Percentiles rank a stretch among this genome's conserved stretches.
These are phyloP conservation scores for Zymoseptoria ardabiliae DNA, from an alignment of 2,329 filamentous ascomycete genomes.

Conservation along the genomic window DNA sequence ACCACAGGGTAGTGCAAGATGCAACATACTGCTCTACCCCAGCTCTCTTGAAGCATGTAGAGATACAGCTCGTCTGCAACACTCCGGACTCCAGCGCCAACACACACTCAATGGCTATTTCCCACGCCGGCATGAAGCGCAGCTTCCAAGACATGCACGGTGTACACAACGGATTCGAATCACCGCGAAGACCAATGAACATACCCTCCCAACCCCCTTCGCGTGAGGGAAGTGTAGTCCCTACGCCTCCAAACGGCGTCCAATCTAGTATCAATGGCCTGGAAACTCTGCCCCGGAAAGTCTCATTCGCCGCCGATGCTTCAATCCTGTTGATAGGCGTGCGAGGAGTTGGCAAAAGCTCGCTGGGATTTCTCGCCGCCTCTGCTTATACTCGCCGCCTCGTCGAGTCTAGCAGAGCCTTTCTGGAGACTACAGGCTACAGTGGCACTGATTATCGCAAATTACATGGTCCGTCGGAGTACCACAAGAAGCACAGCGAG, in stretches of 20 bases:
- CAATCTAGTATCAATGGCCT: not conserved
- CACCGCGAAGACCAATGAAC: constrained; percentile 8
- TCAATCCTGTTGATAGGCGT: constrained; percentile 68
- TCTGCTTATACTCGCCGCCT: constrained; percentile 61
- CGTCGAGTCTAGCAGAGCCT: constrained; percentile 61
- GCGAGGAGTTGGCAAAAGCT: constrained; percentile 68
- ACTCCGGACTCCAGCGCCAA: not conserved
- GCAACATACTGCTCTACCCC: not conserved
- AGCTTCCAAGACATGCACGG: constrained; percentile 23
- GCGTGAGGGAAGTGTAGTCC: constrained; percentile 13
- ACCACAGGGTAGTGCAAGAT: not conserved
- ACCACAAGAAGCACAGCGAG: constrained; percentile 56
- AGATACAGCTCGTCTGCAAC: not conserved
- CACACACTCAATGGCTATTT: constrained; percentile 15
- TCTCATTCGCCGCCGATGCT: constrained; percentile 50
- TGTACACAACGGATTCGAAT: not conserved
- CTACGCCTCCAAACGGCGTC: constrained; percentile 14
- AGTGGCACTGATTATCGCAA: constrained; percentile 59
- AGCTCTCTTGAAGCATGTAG: not conserved
- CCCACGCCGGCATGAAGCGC: constrained; percentile 26
- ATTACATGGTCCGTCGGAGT: constrained; percentile 53
- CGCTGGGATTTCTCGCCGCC: constrained; percentile 66
- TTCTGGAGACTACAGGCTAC: constrained; percentile 56
- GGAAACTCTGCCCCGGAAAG: constrained; percentile 13
- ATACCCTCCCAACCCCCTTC: constrained; percentile 8